Conservation (phyloP, 352 stramenopile species). For the Globisporangium paddicum region DNA sequence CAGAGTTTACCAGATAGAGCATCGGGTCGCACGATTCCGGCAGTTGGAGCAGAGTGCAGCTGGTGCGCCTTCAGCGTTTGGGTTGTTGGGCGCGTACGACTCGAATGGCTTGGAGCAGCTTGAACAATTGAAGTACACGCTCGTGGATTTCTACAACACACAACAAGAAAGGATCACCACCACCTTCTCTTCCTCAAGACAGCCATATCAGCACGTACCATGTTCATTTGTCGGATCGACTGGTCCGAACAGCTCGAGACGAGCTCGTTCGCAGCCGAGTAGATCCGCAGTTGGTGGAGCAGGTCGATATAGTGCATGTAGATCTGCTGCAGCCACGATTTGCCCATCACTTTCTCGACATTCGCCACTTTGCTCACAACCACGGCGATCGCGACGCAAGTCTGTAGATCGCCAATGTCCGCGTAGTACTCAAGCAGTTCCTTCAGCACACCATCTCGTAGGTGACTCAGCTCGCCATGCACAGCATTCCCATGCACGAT, state of each 20-base stretch:
- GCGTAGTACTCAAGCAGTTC: constrained; percentile 87
- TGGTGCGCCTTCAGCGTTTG: constrained; percentile 20
- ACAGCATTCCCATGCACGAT: constrained; percentile 77
- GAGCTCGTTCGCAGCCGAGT: constrained; percentile 83
- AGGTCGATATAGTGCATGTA: constrained; percentile 91
- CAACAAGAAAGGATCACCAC: constrained; percentile 4
- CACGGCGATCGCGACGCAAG: constrained; percentile 69
- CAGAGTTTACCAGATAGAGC: constrained; percentile 76
- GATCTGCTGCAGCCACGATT: constrained; percentile 85
- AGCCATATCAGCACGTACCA: constrained; percentile 33
- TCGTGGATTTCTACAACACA: constrained; percentile 75
- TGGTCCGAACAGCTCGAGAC: constrained; percentile 77
- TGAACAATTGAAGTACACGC: constrained; percentile 80
- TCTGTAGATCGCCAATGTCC: constrained; percentile 83
- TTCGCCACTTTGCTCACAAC: constrained; percentile 67
- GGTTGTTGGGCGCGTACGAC: constrained; percentile 25
- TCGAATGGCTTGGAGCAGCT: constrained; percentile 75
- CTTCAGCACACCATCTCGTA: constrained; percentile 77
- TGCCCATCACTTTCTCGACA: constrained; percentile 81
- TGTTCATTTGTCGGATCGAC: constrained; percentile 90
- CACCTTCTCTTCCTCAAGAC: background rate
- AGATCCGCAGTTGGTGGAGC: constrained; percentile 85
- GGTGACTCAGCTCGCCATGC: constrained; percentile 60
- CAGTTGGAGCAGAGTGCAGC: constrained; percentile 61
- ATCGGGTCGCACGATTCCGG: constrained; percentile 68